phyloP scores from a whole-genome alignment of 306 rosid species.

The Rosa persica region DNA sequence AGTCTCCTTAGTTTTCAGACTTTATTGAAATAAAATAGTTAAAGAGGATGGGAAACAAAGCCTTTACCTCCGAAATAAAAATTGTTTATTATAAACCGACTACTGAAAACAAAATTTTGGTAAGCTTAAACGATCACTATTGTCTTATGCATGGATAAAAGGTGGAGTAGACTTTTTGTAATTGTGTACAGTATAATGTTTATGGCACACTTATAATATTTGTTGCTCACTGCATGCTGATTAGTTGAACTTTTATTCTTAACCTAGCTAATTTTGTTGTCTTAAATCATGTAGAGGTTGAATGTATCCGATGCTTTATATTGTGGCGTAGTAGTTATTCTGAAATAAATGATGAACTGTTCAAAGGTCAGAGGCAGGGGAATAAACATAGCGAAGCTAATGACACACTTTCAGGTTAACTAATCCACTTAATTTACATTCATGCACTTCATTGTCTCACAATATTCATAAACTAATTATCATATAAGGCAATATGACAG shows the following conservation, averaged over 20 bases:
- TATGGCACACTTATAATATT: background rate
- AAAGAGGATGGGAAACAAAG: too few relatives aligned
- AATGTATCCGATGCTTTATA: constrained; percentile 56
- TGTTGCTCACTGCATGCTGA: background rate
- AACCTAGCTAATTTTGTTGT: background rate
- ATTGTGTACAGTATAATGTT: background rate
- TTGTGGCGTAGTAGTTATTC: constrained; percentile 78
- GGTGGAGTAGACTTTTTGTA: too few relatives aligned
- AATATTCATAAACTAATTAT: background rate
- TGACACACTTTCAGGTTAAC: constrained; percentile 70
- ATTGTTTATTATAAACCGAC: too few relatives aligned
- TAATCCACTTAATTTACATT: constrained; percentile 18
- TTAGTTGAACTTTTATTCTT: background rate
- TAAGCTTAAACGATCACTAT: too few relatives aligned
- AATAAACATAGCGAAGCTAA: constrained; percentile 48
- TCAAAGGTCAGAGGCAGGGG: constrained; percentile 58
- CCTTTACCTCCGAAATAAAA: too few relatives aligned
- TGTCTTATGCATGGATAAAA: too few relatives aligned
- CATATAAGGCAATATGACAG: background rate
- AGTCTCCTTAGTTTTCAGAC: too few relatives aligned
- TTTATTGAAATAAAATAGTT: too few relatives aligned
- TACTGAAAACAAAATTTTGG: too few relatives aligned
- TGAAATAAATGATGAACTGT: constrained; percentile 63
- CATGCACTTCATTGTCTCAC: background rate
- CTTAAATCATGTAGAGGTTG: constrained; percentile 44